A percentile compares a stretch with the other conserved stretches of the same genome.
Conservation (phyloP, 306 rosid species). For the Citrullus mucosospermus region DNA sequence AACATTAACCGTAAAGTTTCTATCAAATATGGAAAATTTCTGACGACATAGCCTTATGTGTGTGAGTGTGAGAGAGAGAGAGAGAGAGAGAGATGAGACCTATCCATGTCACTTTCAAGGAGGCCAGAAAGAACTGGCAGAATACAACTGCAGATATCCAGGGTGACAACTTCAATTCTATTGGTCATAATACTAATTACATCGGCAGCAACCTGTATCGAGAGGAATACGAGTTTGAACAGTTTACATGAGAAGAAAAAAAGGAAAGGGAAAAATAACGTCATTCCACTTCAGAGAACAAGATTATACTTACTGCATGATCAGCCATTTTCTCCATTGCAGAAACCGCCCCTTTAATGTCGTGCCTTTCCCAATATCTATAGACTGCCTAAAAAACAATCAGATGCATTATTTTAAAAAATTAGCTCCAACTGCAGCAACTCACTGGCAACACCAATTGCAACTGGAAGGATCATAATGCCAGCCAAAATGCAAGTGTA, state of each 20-base stretch:
- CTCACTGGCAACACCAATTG: neutral
- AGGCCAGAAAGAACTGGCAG: slow-evolving; percentile 62
- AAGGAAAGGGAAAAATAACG: too few relatives aligned
- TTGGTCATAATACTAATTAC: slow-evolving; percentile 62
- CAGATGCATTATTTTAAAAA: slow-evolving; percentile 14
- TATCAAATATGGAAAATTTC: neutral
- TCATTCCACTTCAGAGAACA: neutral
- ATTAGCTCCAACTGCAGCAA: neutral
- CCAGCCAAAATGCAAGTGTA: neutral
- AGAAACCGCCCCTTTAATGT: slow-evolving; percentile 70
- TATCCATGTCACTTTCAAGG: slow-evolving; percentile 78
- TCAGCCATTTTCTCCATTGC: slow-evolving; percentile 91
- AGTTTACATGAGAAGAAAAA: neutral
- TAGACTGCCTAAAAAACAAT: slow-evolving; percentile 51
- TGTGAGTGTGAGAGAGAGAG: neutral
- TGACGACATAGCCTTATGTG: neutral
- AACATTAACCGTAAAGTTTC: neutral
- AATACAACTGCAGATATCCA: slow-evolving; percentile 69
- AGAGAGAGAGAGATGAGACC: slow-evolving; percentile 22
- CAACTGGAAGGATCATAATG: neutral
- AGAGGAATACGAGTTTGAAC: neutral
- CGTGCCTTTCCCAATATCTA: slow-evolving; percentile 90
- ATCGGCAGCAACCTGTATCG: slow-evolving; percentile 79
- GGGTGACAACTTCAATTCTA: slow-evolving; percentile 66
- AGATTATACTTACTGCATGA: slow-evolving; percentile 55